Base-by-base conservation (phyloP, 1,284 basidiomycete species). In the Gymnopus androsaceus region DNA sequence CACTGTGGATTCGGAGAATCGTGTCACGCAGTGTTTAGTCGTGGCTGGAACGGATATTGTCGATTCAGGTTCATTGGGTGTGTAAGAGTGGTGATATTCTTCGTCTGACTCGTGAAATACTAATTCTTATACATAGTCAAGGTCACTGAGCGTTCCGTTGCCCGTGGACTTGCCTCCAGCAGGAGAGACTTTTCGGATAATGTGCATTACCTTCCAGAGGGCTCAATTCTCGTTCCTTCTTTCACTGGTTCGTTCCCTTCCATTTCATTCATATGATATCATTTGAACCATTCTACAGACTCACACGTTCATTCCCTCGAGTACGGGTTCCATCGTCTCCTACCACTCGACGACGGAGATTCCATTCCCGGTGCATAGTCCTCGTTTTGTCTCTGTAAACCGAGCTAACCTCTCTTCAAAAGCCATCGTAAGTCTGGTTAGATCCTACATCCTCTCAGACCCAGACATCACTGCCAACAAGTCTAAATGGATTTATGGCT, bases 401-500 rank as follows among this genome's bases (percentile, higher is more conserved):
- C 12, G 15, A 38, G 12, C 27, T 40, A 8, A 34, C 37, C 17
- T 25, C 8, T 27, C 40, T 54, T 21, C 28, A n/a, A n/a, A 62
- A 82, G 90, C 91, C 57, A 77, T 90, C 6, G 72, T 92, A 8
- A 77, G 3, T 4, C 76, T 78, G 4, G 74, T 94, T 17, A 87
- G 87, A 59, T 61, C 67, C 0, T 90, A 90, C 63, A 81, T 94
- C 48, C 64, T 72, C 2, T 67, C 76, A 3, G 79, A 83, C 55
- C 80, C 84, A 1, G 78, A 83, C 42, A 66, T 87, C n/a, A 66
- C 77, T 2, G 67, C 75, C 1, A 77, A 85, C 56, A 75, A 73
- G 5, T 75, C 78, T 3, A 74, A 70, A 4, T 96, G 92, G 92
- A 82, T 97, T 50, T 75, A 87, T 61, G 94, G 93, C 3, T 83